Conservation (phyloP, 2,329 filamentous ascomycete species). For the Dothideomycetidae sp. region DNA sequence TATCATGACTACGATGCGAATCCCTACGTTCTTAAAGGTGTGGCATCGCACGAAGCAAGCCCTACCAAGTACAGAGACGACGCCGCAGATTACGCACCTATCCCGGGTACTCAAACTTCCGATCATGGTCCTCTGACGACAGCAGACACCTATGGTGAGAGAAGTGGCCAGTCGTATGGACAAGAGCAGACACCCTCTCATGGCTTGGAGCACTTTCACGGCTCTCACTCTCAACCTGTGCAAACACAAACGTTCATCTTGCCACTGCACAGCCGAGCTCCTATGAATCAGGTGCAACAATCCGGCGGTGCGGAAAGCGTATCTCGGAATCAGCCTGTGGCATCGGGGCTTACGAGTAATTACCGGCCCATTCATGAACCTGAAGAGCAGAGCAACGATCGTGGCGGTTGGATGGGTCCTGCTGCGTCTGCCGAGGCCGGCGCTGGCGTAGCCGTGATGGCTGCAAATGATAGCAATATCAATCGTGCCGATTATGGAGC, state of each 20-base stretch:
- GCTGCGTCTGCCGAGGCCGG: constrained; percentile 29
- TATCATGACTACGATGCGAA: constrained; percentile 13
- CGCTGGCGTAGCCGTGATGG: constrained; percentile 26
- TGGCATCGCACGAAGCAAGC: constrained; percentile 10
- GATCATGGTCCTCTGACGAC: neutral
- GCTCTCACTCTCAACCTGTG: constrained; percentile 2
- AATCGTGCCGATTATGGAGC: constrained; percentile 1
- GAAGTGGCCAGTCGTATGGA: neutral
- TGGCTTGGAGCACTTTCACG: neutral
- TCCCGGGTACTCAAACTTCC: neutral
- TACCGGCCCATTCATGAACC: constrained; percentile 10
- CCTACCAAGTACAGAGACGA: constrained; percentile 3
- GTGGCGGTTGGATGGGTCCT: constrained; percentile 40
- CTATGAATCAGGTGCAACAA: constrained; percentile 13
- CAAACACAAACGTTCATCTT: constrained; percentile 12
- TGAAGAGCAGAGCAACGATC: constrained; percentile 24
- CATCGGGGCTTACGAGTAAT: too few species aligned
- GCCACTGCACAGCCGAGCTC: constrained; percentile 9
- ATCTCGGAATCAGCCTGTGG: neutral
- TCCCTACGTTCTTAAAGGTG: constrained; percentile 11
- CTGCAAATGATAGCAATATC: neutral
- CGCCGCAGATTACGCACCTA: neutral
- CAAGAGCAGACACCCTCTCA: neutral
- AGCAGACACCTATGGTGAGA: neutral
- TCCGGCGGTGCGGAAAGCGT: constrained; percentile 1